Evolutionary conservation across 306 rosid genomes (phyloP), one percentile per base, ranked within the genome.

Genomic region (Astragalus membranaceus): DNA sequence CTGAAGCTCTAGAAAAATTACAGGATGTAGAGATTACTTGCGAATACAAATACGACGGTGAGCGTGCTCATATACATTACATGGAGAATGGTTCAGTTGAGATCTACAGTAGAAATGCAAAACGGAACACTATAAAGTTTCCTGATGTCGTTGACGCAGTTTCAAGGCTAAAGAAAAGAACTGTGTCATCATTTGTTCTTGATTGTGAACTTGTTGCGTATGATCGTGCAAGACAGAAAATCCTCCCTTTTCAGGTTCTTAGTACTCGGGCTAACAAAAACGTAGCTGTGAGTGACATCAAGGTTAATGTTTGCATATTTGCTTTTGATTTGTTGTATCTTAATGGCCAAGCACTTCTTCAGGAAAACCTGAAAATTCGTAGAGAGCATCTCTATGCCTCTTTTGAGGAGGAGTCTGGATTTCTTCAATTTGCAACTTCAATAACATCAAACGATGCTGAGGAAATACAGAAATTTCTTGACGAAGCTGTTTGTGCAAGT

Each of bases 191-290:
- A 56, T 91, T 94, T 83, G 79, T 94, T 70, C 86, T 94, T 70
- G 97, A 94, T 71, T 90, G 99, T 76, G 97, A 94, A 83, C 74
- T 94, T 68, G 99, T 90, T 83, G 99, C 92, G 59, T 94, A 91
- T 79, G 86, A 94, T 53, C 92, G 88, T 70, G 80, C 23, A 70
- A 80, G 79, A 10, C 76, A 82, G 60, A 81, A 76, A 72, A 91
- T 94, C 80, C 86, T 73, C 14, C 89, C 99, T 44, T 94, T 94
- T 78, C 97, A 94, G 98, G 79, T 78, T 50, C 97, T 94, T 69
- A 87, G 84, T 79, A 88, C 97, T 14, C 90, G 98, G 68, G 88
- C 96, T 52, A 94, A 96, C 54, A 94, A 94, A 87, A 88, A 94
- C 72, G 97, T 94, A 56, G 77, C 64, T 15, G 0, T 88, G 43